Percentiles rank a stretch among this genome's conserved stretches.
Conservation (phyloP, 768 basidiomycete species). For the button mushroom (Agaricus bisporus) region DNA sequence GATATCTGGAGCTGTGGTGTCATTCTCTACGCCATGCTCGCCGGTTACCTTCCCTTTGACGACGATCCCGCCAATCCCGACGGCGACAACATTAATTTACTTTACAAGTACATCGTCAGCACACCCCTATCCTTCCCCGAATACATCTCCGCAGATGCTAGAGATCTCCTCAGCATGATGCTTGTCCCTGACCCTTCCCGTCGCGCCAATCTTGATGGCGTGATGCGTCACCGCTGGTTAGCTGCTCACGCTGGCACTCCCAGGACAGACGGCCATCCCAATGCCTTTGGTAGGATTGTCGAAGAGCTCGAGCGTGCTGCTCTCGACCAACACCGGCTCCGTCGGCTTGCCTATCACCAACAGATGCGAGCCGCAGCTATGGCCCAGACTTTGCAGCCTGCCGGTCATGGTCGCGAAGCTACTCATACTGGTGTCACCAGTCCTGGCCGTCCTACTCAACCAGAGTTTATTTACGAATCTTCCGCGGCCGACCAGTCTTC, state of each 20-base stretch:
- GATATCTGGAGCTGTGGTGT: conserved; percentile 98
- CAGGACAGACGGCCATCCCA: conserved; percentile 23
- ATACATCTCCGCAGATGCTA: conserved; percentile 79
- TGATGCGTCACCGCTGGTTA: conserved; percentile 92
- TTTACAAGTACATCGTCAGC: conserved; percentile 98
- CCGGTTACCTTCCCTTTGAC: conserved; percentile 97
- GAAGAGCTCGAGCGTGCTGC: conserved; percentile 76
- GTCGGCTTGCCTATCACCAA: conserved; percentile 73
- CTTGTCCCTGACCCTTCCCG: conserved; percentile 86
- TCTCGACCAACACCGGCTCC: conserved; percentile 80
- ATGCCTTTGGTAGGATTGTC: conserved; percentile 61
- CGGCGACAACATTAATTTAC: conserved; percentile 97
- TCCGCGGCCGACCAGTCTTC: conserved; percentile 50
- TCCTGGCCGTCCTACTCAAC: conserved; percentile 56
- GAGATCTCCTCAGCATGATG: conserved; percentile 85
- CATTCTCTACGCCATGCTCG: conserved; percentile 95
- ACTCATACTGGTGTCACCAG: conserved; percentile 31
- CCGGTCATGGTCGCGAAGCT: conserved; percentile 49
- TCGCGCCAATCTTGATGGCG: conserved; percentile 66
- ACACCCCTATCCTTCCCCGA: conserved; percentile 97
- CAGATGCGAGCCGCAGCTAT: conserved; percentile 60
- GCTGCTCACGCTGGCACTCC: conserved; percentile 45
- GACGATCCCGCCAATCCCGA: conserved; percentile 98
- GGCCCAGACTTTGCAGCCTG: conserved; percentile 20
- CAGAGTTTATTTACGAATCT: conserved; percentile 73